A percentile compares a stretch with the other conserved stretches of the same genome.
phyloP scores from a whole-genome alignment of 2,329 filamentous ascomycete species.

The Colletotrichum sublineola region DNA sequence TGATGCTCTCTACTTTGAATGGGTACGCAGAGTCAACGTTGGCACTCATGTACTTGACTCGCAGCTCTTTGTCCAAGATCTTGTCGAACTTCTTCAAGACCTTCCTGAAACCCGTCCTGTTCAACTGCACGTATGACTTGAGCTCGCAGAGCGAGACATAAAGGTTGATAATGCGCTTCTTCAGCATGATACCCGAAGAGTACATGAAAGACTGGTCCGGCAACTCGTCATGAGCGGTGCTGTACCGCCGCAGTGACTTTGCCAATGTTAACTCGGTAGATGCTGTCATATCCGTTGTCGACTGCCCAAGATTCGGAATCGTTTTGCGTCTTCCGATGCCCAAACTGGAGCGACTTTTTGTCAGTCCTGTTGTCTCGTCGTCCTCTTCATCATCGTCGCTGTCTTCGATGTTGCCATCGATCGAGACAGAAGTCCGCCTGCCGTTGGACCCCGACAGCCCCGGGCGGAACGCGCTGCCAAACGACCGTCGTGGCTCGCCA shows the following conservation, averaged over 20 bases:
- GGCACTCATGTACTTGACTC: conserved; percentile 79
- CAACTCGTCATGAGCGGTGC: conserved; percentile 80
- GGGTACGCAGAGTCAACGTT: conserved; percentile 84
- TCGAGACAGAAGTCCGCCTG: conserved; percentile 53
- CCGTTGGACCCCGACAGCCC: conserved; percentile 56
- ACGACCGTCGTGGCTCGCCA: conserved; percentile 35
- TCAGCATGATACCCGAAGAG: conserved; percentile 83
- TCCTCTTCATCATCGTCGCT: conserved; percentile 77
- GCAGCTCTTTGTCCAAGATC: conserved; percentile 86
- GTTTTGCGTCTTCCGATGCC: conserved; percentile 54
- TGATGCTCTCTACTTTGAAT: conserved; percentile 81
- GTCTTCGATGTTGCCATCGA: conserved; percentile 71
- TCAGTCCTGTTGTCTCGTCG: conserved; percentile 69
- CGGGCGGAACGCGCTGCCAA: conserved; percentile 43
- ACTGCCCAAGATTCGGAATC: conserved; percentile 53
- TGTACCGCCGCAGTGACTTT: conserved; percentile 71
- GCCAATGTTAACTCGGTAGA: conserved; percentile 69
- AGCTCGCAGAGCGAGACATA: conserved; percentile 96
- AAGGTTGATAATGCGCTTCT: conserved; percentile 88
- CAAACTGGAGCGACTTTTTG: conserved; percentile 58
- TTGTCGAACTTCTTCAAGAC: conserved; percentile 99
- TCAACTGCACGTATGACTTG: conserved; percentile 95
- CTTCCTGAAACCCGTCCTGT: conserved; percentile 96
- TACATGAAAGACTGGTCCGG: conserved; percentile 79
- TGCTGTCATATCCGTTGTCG: conserved; percentile 69